Base-by-base conservation (phyloP, 1,284 basidiomycete species). In the Coniferiporia sulphurascens region DNA sequence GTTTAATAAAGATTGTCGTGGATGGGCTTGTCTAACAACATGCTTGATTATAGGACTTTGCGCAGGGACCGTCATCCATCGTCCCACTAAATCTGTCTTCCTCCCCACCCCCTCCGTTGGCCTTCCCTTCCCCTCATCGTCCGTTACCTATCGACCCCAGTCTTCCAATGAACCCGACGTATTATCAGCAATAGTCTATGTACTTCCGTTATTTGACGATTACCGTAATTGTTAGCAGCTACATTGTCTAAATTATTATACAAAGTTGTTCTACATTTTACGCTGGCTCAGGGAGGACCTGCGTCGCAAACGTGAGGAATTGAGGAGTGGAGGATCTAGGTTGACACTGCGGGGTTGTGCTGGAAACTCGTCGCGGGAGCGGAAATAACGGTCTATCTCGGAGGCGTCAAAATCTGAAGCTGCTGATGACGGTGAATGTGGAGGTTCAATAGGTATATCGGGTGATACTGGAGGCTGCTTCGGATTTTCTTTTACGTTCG, bases 341-440 rank as follows among this genome's bases (percentile, higher is more conserved):
- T 45, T 49, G 6, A 38, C 21, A 32, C 22, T 53, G 21, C 15
- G 58, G 10, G 41, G 44, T 10, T 32, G 48, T 12, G 72, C 68
- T 38, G 69, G 66, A 55, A 71, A 63, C 43, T 78, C 78, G 53
- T 84, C 79, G 50, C 76, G 72, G 38, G 77, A 73, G 48, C 83
- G 79, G 68, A 91, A 91, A 73, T 91, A 91, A 53, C 80, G 77
- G 63, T 91, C 89, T 77, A 91, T 87, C 68, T 91, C 89, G 9
- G 81, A 81, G 41, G 75, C 80, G 64, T 91, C 87, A 63, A 91
- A 89, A 58, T 91, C 87, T 27, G 82, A 82, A 41, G 77, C 75
- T 6, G 76, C 73, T 13, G 69, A 65, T 0, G 75, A 73, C 9
- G 79, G 76, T 9, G 73, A 70, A 48, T 65, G 60, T 21, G 67